Conservation (phyloP, 352 stramenopile species). For the Phytophthora tentaculata region DNA sequence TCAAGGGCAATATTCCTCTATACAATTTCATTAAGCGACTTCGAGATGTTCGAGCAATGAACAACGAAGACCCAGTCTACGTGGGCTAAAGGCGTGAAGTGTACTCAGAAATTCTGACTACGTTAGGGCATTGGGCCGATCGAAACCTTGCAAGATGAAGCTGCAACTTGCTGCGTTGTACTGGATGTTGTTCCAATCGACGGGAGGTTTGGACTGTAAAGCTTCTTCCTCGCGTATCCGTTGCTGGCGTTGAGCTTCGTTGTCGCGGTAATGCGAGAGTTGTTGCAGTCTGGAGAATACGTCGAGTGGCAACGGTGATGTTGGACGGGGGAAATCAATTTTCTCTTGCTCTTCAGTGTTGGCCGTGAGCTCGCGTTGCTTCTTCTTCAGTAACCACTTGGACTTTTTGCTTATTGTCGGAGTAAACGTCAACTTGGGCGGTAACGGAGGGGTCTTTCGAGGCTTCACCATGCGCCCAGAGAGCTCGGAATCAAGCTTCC, state of each 20-base stretch:
- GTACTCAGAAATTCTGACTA: background rate
- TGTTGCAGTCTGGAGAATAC: constrained; percentile 46
- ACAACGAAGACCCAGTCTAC: constrained; percentile 38
- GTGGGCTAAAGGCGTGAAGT: constrained; percentile 28
- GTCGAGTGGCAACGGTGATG: constrained; percentile 19
- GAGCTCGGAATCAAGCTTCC: constrained; percentile 35
- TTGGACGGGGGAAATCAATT: background rate
- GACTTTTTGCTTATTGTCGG: constrained; percentile 52
- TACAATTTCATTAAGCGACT: constrained; percentile 58
- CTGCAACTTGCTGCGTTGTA: constrained; percentile 34
- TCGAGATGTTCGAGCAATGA: constrained; percentile 54
- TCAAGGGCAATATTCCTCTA: constrained; percentile 54
- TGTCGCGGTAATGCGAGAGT: constrained; percentile 28
- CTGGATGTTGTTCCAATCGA: constrained; percentile 48
- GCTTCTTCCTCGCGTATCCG: constrained; percentile 12
- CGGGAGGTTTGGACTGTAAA: background rate
- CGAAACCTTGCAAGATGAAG: constrained; percentile 63
- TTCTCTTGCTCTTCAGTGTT: background rate
- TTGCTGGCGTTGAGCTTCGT: constrained; percentile 14
- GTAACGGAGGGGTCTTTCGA: constrained; percentile 23
- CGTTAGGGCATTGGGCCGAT: constrained; percentile 29
- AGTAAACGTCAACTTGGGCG: constrained; percentile 43
- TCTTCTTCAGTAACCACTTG: constrained; percentile 42
- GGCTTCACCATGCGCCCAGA: constrained; percentile 32
- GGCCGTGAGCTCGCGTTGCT: constrained; percentile 27